Evolutionary conservation across 768 basidiomycete genomes (phyloP).

Genomic region (Leucogyrophana mollusca): DNA sequence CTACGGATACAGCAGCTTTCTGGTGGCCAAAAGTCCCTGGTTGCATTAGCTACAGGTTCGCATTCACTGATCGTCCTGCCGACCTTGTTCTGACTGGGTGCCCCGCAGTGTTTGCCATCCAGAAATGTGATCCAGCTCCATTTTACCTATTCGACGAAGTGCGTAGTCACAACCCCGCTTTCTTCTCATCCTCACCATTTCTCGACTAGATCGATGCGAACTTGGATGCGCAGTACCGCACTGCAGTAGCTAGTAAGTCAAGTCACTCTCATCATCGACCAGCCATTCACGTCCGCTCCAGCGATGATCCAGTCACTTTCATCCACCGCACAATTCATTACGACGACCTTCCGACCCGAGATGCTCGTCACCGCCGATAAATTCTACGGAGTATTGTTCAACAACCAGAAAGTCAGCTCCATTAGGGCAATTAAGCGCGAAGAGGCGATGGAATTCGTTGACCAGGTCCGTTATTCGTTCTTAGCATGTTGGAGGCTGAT

Average conservation of each 20-base stretch:
- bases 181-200: not conserved
- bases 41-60: slow-evolving; percentile 88
- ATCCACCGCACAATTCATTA: slow-evolving; percentile 91
- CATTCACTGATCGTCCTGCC: not conserved
- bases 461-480: slow-evolving; percentile 53
- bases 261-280: not conserved
- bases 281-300: slow-evolving; percentile 20
- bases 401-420: slow-evolving; percentile 92
- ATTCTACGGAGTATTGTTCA: slow-evolving; percentile 96
- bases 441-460: slow-evolving; percentile 93
- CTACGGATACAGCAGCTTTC: slow-evolving; percentile 95
- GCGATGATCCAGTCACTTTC: slow-evolving; percentile 94
- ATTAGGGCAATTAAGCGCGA: slow-evolving; percentile 86
- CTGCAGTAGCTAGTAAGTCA: slow-evolving; percentile 86
- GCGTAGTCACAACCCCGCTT: slow-evolving; percentile 1
- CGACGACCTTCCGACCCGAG: slow-evolving; percentile 97
- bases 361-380: slow-evolving; percentile 96
- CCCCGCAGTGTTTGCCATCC: slow-evolving; percentile 87
- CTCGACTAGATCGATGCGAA: slow-evolving; percentile 86
- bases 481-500: not conserved
- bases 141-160: slow-evolving; percentile 99
- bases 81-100: slow-evolving; percentile 6
- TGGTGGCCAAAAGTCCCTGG: slow-evolving; percentile 96
- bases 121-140: slow-evolving; percentile 98
- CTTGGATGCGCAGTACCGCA: slow-evolving; percentile 95